These are phyloP conservation scores for Taphrina populina DNA, from an alignment of 1,139 yeast species.

Conservation along the genomic window DNA sequence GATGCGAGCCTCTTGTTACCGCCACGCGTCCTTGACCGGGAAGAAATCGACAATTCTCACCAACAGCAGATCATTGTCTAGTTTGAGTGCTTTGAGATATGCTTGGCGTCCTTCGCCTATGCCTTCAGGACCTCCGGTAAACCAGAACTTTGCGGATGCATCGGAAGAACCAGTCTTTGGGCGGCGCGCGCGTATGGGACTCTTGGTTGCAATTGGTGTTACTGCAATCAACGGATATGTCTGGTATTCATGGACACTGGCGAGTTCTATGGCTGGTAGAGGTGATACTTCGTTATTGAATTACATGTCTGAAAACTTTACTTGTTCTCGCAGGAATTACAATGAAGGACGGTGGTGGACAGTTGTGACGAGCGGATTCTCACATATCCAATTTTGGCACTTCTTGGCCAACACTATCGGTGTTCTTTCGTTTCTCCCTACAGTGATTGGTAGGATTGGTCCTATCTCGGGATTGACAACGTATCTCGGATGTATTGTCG, in stretches of 20 bases:
- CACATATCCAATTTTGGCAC: conserved; percentile 25
- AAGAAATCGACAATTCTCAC: too few relatives aligned
- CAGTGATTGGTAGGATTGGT: conserved; percentile 13
- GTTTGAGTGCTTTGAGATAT: neutral
- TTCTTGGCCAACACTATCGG: conserved; percentile 27
- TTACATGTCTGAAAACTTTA: conserved; percentile 17
- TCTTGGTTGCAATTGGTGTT: conserved; percentile 21
- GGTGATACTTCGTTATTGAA: neutral
- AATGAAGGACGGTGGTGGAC: conserved; percentile 25
- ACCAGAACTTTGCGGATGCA: neutral
- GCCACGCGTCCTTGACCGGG: too few relatives aligned
- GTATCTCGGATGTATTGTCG: conserved; percentile 22
- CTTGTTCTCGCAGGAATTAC: conserved; percentile 12
- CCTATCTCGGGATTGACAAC: neutral
- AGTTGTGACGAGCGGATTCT: conserved; percentile 16
- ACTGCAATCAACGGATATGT: conserved; percentile 27
- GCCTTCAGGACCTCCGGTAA: neutral
- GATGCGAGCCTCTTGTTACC: too few relatives aligned
- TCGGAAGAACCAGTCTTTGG: neutral
- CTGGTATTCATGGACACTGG: conserved; percentile 23
- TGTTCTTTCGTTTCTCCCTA: conserved; percentile 21
- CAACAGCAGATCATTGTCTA: too few relatives aligned
- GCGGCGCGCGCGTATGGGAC: conserved; percentile 21
- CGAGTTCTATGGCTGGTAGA: conserved; percentile 5
- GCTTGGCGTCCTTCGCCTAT: conserved; percentile 20